Base-by-base conservation (phyloP, 495 filamentous ascomycete genomes). In the Usnea hakonensis region DNA sequence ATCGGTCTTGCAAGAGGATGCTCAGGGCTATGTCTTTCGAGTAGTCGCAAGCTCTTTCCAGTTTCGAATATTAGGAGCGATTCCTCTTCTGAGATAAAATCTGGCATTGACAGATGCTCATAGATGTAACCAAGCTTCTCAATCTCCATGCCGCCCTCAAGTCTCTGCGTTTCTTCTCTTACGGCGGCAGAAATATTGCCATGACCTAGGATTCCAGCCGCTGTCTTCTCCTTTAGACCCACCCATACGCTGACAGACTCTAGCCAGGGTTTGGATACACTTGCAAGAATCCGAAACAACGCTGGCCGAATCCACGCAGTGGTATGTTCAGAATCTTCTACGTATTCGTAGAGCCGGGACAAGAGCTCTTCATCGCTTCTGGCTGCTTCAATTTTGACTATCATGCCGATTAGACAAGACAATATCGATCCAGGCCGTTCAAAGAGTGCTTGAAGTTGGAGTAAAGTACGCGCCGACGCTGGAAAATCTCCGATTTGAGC, bases 231-330 rank as follows among this genome's bases (percentile, higher is more conserved):
- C 58, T 76, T 81, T 13, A 94, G 76, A 0, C 91, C 91, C 61
- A 92, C 80, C 90, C 90, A 96, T 57, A 85, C 81, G 50, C 88
- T 84, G 3, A 89, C 75, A 55, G 87, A 82, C 21, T 84, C 80
- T 41, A 89, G 77, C 86, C 89, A 96, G 3, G 93, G 77, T 16
- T 62, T 65, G 13, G 84, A 84, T 0, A 88, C 81, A 19, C 83
- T 80, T 11, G 78, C 74, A 11, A 96, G 70, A 1, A 95, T 77
- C 64, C 89, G 83, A 33, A 85, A 76, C 44, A 90, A 73, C n/a
- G 87, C 74, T 26, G 79, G 77, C 40, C 81, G 81, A 40, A 94
- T 69, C 68, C 85, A 83, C 11, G 73, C 76, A 58, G 82, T 81
- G 26, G 77, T 78, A 48, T 90, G 81, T 58, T 91, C 85, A 19